Evolutionary conservation across 2,329 filamentous ascomycete genomes (phyloP).

Genomic region (Rhinocladiella similis): DNA sequence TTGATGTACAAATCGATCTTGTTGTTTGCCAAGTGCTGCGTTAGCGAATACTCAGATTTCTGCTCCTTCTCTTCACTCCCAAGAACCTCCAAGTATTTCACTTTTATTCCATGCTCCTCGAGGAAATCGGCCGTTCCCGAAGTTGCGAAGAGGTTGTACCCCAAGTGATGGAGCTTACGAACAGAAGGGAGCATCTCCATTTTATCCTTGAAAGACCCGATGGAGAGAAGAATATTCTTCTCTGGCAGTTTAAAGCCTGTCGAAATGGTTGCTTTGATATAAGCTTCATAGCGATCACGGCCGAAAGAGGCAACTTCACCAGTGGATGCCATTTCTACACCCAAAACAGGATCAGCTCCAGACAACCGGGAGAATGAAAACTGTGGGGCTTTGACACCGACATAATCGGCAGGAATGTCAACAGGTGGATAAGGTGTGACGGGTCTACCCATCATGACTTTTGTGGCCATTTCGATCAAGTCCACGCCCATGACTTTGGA

Average conservation of each 20-base stretch:
- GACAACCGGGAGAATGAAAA: conserved; percentile 98
- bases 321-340: conserved; percentile 98
- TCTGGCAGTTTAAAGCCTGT: conserved; percentile 96
- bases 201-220: conserved; percentile 98
- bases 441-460: conserved; percentile 86
- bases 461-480: conserved; percentile 97
- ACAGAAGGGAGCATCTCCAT: conserved; percentile 94
- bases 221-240: conserved; percentile 91
- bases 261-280: conserved; percentile 91
- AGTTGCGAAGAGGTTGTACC: conserved; percentile 94
- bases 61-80: conserved; percentile 76
- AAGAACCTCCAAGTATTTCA: conserved; percentile 91
- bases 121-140: conserved; percentile 96
- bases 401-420: conserved; percentile 74
- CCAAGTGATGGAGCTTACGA: conserved; percentile 82
- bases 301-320: conserved; percentile 98
- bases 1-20: conserved; percentile 99
- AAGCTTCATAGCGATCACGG: conserved; percentile 93
- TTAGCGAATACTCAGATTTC: conserved; percentile 94
- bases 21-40: conserved; percentile 95
- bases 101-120: conserved; percentile 85
- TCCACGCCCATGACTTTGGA: conserved; percentile 99
- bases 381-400: conserved; percentile 96
- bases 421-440: conserved; percentile 79
- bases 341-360: conserved; percentile 91